phyloP scores from a whole-genome alignment of 1,284 basidiomycete species.

The Sutorius eximius region DNA sequence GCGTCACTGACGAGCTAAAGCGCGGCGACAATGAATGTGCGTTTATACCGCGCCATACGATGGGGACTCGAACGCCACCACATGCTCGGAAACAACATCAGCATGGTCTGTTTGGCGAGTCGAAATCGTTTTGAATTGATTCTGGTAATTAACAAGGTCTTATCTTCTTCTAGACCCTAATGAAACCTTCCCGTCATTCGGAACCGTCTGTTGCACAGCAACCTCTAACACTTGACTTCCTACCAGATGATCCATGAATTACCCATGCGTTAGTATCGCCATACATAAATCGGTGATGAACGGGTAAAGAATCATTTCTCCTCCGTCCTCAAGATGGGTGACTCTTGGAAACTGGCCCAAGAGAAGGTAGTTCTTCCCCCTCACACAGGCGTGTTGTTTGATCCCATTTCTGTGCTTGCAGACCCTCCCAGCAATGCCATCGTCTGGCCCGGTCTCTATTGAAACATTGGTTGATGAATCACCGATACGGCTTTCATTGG shows the following conservation, averaged over 20 bases:
- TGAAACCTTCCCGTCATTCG: not conserved
- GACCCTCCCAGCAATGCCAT: slow-evolving; percentile 11
- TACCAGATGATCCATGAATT: not conserved
- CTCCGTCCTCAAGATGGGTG: not conserved
- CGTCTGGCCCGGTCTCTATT: slow-evolving; percentile 4
- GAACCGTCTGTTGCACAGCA: not conserved
- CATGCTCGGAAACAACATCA: not conserved
- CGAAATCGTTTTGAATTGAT: not conserved
- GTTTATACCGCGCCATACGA: too few species aligned
- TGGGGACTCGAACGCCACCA: not conserved
- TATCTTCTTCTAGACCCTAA: not conserved
- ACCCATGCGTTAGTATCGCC: not conserved
- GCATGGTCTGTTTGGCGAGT: not conserved
- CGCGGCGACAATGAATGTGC: too few species aligned
- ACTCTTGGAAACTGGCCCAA: slow-evolving; percentile 4
- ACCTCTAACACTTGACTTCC: not conserved
- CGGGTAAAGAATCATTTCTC: not conserved
- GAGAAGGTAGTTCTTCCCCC: not conserved
- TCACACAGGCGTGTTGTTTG: slow-evolving; percentile 1
- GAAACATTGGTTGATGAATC: slow-evolving; percentile 28
- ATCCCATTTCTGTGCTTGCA: not conserved
- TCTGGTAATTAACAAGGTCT: not conserved
- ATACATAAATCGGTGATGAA: not conserved
- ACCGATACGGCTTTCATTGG: slow-evolving; percentile 17
- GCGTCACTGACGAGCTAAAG: too few species aligned